phyloP scores from a whole-genome alignment of 106 monocot species.

The Narthecium ossifragum region DNA sequence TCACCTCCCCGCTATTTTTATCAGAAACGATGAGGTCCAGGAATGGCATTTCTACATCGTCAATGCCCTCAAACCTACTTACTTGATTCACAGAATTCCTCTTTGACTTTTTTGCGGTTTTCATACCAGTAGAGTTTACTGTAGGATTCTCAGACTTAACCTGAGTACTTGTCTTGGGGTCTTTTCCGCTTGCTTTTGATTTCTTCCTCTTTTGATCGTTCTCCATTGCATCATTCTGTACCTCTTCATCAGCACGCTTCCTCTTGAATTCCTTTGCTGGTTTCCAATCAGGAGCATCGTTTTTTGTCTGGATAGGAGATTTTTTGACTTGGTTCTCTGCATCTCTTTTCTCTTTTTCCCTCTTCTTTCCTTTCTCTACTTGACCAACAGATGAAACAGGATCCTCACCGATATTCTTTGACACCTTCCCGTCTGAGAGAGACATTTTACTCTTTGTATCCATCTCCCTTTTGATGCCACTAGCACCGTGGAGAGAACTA shows the following conservation, averaged over 20 bases:
- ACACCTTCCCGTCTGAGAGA: neutral
- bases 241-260: neutral
- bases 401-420: neutral
- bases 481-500: neutral
- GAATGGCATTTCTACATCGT: constrained; percentile 34
- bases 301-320: neutral
- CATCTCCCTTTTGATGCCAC: constrained; percentile 15
- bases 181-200: neutral
- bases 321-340: neutral
- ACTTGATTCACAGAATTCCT: constrained; percentile 4
- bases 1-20: constrained; percentile 1
- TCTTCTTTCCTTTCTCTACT: constrained; percentile 10
- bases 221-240: neutral
- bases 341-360: neutral
- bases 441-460: constrained; percentile 27
- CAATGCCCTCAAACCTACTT: constrained; percentile 13
- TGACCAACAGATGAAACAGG: neutral
- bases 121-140: neutral
- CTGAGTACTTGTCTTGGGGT: too few species aligned
- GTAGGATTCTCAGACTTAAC: too few species aligned
- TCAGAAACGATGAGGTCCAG: constrained; percentile 23
- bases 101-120: constrained; percentile 11
- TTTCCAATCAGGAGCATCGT: neutral
- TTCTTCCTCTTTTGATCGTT: neutral
- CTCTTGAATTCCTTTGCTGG: neutral